Conservation (phyloP, 2,329 filamentous ascomycete genomes). For the Lachnellula subtilissima region DNA sequence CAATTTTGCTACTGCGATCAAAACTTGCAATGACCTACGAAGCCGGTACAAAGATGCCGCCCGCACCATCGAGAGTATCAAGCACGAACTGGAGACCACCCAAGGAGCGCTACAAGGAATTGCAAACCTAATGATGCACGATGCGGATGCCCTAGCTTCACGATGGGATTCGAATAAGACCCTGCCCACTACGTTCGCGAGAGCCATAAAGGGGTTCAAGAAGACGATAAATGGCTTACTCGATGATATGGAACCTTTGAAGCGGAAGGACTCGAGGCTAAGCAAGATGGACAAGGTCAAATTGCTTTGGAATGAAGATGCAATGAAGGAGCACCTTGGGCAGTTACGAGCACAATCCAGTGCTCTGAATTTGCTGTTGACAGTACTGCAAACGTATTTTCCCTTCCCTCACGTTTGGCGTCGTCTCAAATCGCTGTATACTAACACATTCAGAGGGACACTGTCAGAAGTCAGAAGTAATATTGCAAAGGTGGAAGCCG, state of each 20-base stretch:
- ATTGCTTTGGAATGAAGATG: slow-evolving; percentile 13
- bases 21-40: slow-evolving; percentile 10
- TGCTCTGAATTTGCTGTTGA: slow-evolving; percentile 10
- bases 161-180: slow-evolving; percentile 8
- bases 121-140: slow-evolving; percentile 11
- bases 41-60: slow-evolving; percentile 7
- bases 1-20: slow-evolving; percentile 9
- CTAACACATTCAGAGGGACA: neutral
- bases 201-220: slow-evolving; percentile 3
- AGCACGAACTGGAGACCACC: slow-evolving; percentile 6
- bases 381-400: slow-evolving; percentile 9
- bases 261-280: neutral
- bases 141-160: slow-evolving; percentile 10
- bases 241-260: slow-evolving; percentile 2
- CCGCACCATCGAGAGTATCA: slow-evolving; percentile 6
- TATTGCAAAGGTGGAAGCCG: neutral
- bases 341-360: slow-evolving; percentile 8
- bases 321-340: slow-evolving; percentile 6
- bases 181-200: slow-evolving; percentile 5
- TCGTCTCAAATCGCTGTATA: too few relatives aligned
- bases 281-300: slow-evolving; percentile 1
- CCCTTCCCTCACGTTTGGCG: too few relatives aligned
- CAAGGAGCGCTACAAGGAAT: slow-evolving; percentile 7
- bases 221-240: slow-evolving; percentile 1
- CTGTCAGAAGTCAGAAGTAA: neutral